phyloP scores from a whole-genome alignment of 345 rosid genomes.

The Euphorbia lathyris region DNA sequence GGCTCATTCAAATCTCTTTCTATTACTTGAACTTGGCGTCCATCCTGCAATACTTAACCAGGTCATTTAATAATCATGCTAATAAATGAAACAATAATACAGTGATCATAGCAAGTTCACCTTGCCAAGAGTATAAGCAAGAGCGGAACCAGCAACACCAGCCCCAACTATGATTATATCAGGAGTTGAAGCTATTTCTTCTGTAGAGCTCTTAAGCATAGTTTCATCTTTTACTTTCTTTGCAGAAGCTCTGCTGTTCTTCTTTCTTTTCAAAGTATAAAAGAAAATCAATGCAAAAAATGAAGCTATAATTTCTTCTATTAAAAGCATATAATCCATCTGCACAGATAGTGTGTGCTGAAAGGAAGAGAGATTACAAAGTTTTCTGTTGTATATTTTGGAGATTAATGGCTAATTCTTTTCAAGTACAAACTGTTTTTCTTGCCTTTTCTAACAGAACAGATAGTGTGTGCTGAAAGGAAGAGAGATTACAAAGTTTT shows the following conservation, averaged over 20 bases:
- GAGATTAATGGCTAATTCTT: background rate
- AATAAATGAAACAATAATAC: background rate
- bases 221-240: background rate
- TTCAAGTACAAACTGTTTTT: background rate
- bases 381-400: background rate
- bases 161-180: slow-evolving; percentile 9
- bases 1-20: slow-evolving; percentile 16
- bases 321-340: slow-evolving; percentile 10
- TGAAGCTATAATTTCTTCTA: background rate
- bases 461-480: background rate
- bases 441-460: background rate
- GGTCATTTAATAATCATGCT: background rate
- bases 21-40: background rate
- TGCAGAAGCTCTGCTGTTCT: background rate
- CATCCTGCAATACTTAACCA: background rate
- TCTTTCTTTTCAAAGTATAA: background rate
- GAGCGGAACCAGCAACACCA: slow-evolving; percentile 11
- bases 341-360: background rate
- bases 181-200: background rate
- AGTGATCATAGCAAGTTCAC: background rate
- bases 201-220: background rate
- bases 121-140: slow-evolving; percentile 7
- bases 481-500: background rate
- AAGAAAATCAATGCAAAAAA: background rate
- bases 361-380: background rate